These are phyloP conservation scores for Penicillium flavigenum DNA, from an alignment of 495 filamentous ascomycete species.

Conservation along the genomic window DNA sequence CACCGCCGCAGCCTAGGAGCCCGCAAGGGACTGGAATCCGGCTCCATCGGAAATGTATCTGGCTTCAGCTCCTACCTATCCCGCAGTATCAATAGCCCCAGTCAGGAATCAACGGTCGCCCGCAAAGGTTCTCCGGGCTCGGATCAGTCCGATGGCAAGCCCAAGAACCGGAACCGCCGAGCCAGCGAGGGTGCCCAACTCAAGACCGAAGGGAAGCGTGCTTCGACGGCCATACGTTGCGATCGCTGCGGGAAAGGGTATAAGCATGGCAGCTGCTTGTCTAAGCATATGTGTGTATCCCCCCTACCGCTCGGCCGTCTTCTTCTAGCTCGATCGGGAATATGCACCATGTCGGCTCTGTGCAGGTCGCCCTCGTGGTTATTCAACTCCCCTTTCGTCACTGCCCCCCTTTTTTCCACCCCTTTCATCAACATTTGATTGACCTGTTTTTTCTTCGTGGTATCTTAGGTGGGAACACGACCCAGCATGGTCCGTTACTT, in stretches of 20 bases:
- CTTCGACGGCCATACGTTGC: conserved; percentile 84
- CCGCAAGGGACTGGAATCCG: conserved; percentile 49
- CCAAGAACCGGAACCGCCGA: conserved; percentile 71
- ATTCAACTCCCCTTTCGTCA: conserved; percentile 21
- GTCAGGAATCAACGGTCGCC: conserved; percentile 49
- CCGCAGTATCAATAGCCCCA: conserved; percentile 53
- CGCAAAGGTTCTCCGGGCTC: conserved; percentile 49
- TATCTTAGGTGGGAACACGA: conserved; percentile 93
- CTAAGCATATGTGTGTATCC: conserved; percentile 98
- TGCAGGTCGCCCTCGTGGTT: conserved; percentile 50
- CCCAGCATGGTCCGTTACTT: conserved; percentile 96
- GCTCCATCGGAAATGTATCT: conserved; percentile 39
- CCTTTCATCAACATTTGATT: conserved; percentile 27
- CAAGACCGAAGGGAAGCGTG: conserved; percentile 73
- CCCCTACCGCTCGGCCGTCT: conserved; percentile 45
- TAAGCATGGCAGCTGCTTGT: conserved; percentile 99
- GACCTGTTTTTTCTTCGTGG: conserved; percentile 52
- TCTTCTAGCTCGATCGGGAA: conserved; percentile 35
- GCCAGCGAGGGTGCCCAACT: conserved; percentile 85
- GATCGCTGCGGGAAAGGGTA: conserved; percentile 99
- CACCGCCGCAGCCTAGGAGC: conserved; percentile 49
- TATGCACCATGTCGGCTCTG: conserved; percentile 49
- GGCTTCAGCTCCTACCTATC: conserved; percentile 45
- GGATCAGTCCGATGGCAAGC: conserved; percentile 48
- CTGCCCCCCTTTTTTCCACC: conserved; percentile 14